Conservation (phyloP, 2,329 filamentous ascomycete species). For the Venturia nashicola region DNA sequence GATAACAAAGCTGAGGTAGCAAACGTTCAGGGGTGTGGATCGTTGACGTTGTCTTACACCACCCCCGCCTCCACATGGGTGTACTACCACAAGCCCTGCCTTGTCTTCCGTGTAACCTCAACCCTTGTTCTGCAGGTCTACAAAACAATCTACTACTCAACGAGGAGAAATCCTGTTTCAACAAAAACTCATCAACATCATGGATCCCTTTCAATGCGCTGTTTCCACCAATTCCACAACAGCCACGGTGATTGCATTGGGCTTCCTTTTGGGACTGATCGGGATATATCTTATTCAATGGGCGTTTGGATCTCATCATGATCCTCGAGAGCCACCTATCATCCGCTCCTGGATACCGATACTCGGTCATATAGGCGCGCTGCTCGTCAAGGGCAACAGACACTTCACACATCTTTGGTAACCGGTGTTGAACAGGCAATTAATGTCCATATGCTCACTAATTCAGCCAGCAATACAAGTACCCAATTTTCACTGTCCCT, state of each 20-base stretch:
- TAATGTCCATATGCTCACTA: background rate
- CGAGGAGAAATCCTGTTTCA: background rate
- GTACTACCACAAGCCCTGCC: background rate
- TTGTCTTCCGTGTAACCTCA: background rate
- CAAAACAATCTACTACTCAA: background rate
- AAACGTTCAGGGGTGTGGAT: too few species aligned
- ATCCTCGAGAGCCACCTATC: background rate
- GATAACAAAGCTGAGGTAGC: too few species aligned
- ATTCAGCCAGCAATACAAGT: constrained; percentile 6
- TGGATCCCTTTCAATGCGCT: background rate
- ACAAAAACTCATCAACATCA: background rate
- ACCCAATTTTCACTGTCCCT: constrained; percentile 31
- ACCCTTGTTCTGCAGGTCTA: background rate
- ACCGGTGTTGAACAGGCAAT: background rate
- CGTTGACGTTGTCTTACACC: too few species aligned
- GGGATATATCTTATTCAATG: background rate
- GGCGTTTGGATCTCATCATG: background rate
- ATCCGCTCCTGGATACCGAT: background rate
- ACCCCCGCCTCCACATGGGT: background rate
- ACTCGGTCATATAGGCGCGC: background rate
- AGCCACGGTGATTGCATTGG: background rate
- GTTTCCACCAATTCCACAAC: background rate
- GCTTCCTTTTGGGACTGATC: background rate
- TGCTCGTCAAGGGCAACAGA: background rate
- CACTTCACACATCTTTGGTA: background rate